Conservation (phyloP, 768 basidiomycete genomes). For the Fibroporia radiculosa region DNA sequence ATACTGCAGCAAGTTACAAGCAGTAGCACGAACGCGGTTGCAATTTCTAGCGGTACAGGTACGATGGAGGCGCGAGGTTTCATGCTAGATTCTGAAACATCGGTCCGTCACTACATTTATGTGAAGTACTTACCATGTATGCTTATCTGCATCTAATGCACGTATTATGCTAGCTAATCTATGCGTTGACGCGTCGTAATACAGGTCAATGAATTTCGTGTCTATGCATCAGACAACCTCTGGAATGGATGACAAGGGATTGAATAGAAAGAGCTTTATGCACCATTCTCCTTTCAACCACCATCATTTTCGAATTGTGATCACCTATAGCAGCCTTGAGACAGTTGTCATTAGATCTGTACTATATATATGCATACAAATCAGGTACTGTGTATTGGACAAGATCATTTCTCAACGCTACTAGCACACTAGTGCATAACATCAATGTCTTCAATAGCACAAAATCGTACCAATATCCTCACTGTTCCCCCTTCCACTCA, state of each 20-base stretch:
- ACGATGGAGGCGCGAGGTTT: slow-evolving; percentile 36
- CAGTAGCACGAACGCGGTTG: slow-evolving; percentile 11
- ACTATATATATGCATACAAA: too few species aligned
- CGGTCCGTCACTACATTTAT: slow-evolving; percentile 34
- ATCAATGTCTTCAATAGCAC: too few species aligned
- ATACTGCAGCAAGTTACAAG: slow-evolving; percentile 31
- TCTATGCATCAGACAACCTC: slow-evolving; percentile 36
- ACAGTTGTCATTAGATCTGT: too few species aligned
- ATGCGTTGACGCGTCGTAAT: slow-evolving; percentile 37
- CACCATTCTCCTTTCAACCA: slow-evolving; percentile 35
- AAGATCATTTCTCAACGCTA: too few species aligned
- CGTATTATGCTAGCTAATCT: slow-evolving; percentile 26
- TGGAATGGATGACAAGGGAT: slow-evolving; percentile 33
- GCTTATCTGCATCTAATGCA: neutral
- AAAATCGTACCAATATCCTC: too few species aligned
- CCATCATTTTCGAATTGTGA: too few species aligned
- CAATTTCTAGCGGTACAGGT: slow-evolving; percentile 27
- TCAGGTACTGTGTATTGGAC: too few species aligned
- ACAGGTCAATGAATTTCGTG: slow-evolving; percentile 35
- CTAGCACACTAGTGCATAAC: too few species aligned
- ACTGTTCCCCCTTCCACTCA: neutral
- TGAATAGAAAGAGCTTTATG: slow-evolving; percentile 32
- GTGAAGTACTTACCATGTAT: slow-evolving; percentile 14
- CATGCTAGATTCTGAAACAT: slow-evolving; percentile 39
- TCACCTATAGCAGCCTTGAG: too few species aligned